These are phyloP conservation scores for Trichomonas tenax DNA, from an alignment of 208 protist species.

Conservation along the genomic window DNA sequence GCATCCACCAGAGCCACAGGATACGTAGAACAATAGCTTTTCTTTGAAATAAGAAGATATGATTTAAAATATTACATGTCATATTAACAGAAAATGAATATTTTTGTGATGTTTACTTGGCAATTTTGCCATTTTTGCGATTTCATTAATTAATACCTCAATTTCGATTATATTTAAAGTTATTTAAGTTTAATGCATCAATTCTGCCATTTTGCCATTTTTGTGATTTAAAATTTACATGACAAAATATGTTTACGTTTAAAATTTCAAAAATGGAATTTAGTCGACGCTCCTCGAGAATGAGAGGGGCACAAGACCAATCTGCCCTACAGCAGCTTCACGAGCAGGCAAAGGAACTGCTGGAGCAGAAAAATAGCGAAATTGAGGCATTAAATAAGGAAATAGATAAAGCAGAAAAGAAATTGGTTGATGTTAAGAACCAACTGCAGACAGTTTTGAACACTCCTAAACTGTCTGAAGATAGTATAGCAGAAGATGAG, in stretches of 20 bases:
- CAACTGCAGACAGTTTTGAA: not conserved
- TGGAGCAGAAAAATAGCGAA: not conserved
- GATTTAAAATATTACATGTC: too few species aligned
- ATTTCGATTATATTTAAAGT: too few species aligned
- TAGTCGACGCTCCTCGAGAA: not conserved
- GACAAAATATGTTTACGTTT: not conserved
- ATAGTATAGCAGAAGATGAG: not conserved
- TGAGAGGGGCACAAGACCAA: not conserved
- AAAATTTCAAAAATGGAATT: not conserved
- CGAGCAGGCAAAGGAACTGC: not conserved
- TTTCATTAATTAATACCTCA: too few species aligned
- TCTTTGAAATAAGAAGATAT: too few species aligned
- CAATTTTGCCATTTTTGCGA: too few species aligned
- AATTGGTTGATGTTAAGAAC: not conserved
- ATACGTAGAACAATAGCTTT: too few species aligned
- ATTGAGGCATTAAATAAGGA: not conserved
- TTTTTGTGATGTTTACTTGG: too few species aligned
- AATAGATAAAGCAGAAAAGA: not conserved
- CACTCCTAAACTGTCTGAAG: not conserved
- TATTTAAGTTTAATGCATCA: too few species aligned
- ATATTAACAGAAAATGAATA: too few species aligned
- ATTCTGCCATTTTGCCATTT: too few species aligned
- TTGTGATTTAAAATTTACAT: too few species aligned
- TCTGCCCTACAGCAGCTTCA: not conserved
- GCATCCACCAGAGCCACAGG: too few species aligned